Evolutionary conservation across 2,329 filamentous ascomycete genomes (phyloP).

Genomic region (Fusarium phyllophilum): DNA sequence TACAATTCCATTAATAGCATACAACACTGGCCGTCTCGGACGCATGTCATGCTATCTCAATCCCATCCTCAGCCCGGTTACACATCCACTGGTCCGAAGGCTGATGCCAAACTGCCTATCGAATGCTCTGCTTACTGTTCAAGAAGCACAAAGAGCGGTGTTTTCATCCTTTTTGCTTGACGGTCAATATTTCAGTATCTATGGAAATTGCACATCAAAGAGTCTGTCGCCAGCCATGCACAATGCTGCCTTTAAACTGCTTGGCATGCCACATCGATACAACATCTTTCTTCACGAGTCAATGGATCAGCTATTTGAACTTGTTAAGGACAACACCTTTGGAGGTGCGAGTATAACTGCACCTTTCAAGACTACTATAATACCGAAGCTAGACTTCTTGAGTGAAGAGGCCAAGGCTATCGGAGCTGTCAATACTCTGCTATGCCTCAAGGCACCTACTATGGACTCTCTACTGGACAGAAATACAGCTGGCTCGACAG

Average conservation of each 20-base stretch:
- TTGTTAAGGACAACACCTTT: not conserved
- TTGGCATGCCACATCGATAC: slow-evolving; percentile 1
- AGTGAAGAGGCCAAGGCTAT: slow-evolving; percentile 7
- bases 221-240: slow-evolving; percentile 13
- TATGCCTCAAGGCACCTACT: not conserved
- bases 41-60: slow-evolving; percentile 1
- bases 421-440: not conserved
- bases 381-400: not conserved
- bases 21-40: not conserved
- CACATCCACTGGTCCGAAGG: not conserved
- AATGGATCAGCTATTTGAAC: not conserved
- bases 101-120: not conserved
- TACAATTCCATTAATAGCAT: not conserved
- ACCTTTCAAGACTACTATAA: not conserved
- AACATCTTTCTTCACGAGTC: not conserved
- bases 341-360: slow-evolving; percentile 1
- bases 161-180: slow-evolving; percentile 1
- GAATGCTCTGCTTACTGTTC: not conserved
- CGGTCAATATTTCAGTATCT: not conserved
- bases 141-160: not conserved
- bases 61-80: not conserved
- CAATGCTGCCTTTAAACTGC: not conserved
- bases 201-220: not conserved
- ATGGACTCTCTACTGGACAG: not conserved
- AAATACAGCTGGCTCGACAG: not conserved